Conservation (phyloP, 176 grass and related monocot species). For the Triticum monococcum region DNA sequence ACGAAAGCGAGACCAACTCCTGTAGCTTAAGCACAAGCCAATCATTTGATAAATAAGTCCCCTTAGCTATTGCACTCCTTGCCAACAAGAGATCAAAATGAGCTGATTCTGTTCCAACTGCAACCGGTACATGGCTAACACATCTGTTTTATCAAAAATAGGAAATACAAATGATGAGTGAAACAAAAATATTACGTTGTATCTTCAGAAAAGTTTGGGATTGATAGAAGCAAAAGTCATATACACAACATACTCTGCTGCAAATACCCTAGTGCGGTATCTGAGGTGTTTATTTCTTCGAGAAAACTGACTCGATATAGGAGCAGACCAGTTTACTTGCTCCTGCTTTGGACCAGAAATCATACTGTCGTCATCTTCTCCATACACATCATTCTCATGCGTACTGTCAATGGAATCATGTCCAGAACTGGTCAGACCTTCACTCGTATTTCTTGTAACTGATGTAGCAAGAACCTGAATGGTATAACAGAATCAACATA, state of each 20-base stretch:
- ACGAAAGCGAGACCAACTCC: slow-evolving; percentile 90
- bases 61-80: slow-evolving; percentile 47
- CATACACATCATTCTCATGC: slow-evolving; percentile 58
- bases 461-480: slow-evolving; percentile 92
- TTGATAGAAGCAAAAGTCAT: slow-evolving; percentile 10
- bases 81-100: slow-evolving; percentile 93
- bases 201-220: slow-evolving; percentile 20
- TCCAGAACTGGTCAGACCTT: slow-evolving; percentile 49
- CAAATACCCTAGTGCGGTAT: slow-evolving; percentile 94
- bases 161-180: slow-evolving; percentile 11
- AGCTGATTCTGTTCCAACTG: slow-evolving; percentile 87
- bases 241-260: slow-evolving; percentile 76
- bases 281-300: slow-evolving; percentile 87
- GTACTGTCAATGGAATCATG: slow-evolving; percentile 47
- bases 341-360: slow-evolving; percentile 71
- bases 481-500: slow-evolving; percentile 21
- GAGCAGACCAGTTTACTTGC: slow-evolving; percentile 33
- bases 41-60: slow-evolving; percentile 45
- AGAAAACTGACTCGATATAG: slow-evolving; percentile 49
- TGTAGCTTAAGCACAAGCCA: slow-evolving; percentile 97
- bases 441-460: slow-evolving; percentile 49
- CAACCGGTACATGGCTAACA: slow-evolving; percentile 82
- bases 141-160: slow-evolving; percentile 61
- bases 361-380: slow-evolving; percentile 95
- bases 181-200: slow-evolving; percentile 10